Evolutionary conservation across 2,329 filamentous ascomycete species (phyloP).

Genomic region (Aspergillus pseudoglaucus): DNA sequence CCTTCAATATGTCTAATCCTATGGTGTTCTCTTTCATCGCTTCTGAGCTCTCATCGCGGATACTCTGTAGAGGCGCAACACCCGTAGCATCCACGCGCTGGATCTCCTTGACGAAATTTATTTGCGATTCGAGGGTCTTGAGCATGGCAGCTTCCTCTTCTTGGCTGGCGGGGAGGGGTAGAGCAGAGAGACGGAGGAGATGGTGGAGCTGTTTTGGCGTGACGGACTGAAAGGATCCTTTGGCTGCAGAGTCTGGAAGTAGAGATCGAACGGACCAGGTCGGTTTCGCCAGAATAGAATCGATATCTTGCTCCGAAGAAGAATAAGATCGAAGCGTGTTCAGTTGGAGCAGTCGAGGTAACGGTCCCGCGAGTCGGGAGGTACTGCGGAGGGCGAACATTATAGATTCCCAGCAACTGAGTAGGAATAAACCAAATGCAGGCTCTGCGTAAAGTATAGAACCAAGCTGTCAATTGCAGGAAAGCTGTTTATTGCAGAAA

Average conservation of each 20-base stretch:
- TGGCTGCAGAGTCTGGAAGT: constrained; percentile 45
- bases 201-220: constrained; percentile 67
- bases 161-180: constrained; percentile 61
- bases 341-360: constrained; percentile 3
- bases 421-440: background rate
- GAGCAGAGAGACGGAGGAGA: constrained; percentile 79
- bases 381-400: constrained; percentile 12
- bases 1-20: constrained; percentile 29
- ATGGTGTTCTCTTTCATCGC: constrained; percentile 35
- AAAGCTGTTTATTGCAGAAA: too few relatives aligned
- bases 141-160: constrained; percentile 66
- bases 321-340: constrained; percentile 17
- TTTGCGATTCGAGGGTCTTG: constrained; percentile 67
- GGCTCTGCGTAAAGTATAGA: constrained; percentile 7
- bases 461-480: background rate
- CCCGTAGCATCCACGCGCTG: constrained; percentile 69
- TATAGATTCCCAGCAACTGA: background rate
- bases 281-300: constrained; percentile 58
- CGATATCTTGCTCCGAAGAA: constrained; percentile 22
- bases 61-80: constrained; percentile 66
- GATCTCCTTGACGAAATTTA: constrained; percentile 84
- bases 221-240: constrained; percentile 37
- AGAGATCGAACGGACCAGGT: constrained; percentile 80
- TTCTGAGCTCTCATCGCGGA: constrained; percentile 62
- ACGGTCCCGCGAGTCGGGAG: constrained; percentile 10